These are phyloP conservation scores for Didymella lethalis DNA, from an alignment of 2,329 filamentous ascomycete species.

Conservation along the genomic window DNA sequence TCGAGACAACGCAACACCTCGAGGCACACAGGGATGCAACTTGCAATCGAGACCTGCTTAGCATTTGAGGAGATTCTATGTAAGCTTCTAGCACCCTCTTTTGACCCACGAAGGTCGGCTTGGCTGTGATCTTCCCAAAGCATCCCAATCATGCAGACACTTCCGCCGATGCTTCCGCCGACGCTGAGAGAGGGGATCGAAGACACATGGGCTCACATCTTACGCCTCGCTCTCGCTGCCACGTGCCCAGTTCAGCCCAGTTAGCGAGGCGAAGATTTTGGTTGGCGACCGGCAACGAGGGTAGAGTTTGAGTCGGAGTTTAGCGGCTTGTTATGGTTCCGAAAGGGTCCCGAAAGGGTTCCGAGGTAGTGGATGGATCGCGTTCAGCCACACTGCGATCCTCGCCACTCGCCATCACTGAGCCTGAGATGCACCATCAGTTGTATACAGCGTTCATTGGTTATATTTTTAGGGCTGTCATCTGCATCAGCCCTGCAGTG, in stretches of 20 bases:
- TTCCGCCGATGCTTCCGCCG: no score
- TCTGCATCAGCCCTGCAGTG: background rate
- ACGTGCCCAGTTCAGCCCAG: background rate
- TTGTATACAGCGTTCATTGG: background rate
- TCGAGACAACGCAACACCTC: background rate
- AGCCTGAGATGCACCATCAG: background rate
- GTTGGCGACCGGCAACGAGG: background rate
- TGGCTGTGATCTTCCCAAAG: background rate
- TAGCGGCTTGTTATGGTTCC: background rate
- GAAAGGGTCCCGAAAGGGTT: background rate
- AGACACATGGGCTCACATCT: background rate
- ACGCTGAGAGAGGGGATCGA: background rate
- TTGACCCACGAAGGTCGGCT: background rate
- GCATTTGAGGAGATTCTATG: background rate
- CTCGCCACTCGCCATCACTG: background rate
- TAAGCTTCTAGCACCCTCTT: background rate
- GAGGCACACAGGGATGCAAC: background rate
- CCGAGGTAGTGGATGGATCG: background rate
- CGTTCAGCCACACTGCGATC: slow-evolving; percentile 1
- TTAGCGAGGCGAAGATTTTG: background rate
- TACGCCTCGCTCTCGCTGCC: background rate
- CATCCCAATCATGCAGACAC: background rate
- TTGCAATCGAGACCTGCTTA: background rate
- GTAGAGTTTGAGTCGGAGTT: background rate
- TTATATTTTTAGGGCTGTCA: background rate